Evolutionary conservation across 306 rosid species (phyloP).

Genomic region (Sechiopsis laciniata): DNA sequence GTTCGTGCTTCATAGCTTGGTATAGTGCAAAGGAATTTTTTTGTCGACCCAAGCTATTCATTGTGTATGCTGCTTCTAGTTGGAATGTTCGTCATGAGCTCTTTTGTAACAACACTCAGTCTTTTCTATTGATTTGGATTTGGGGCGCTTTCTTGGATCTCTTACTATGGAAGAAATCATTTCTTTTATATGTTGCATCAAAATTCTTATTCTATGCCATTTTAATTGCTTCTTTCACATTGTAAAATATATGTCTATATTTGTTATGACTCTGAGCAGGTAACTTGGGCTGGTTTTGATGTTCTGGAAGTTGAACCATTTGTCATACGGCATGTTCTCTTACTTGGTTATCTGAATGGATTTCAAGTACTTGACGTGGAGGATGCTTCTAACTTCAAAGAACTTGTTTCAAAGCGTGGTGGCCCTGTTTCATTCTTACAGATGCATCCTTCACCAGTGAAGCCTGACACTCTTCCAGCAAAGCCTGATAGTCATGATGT

Average conservation of each 20-base stretch:
- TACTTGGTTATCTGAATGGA: constrained; percentile 81
- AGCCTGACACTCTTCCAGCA: constrained; percentile 51
- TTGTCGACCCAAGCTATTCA: not conserved
- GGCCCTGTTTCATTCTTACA: constrained; percentile 77
- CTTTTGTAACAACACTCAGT: not conserved
- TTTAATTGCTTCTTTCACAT: not conserved
- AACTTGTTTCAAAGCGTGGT: constrained; percentile 74
- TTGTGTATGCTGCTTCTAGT: not conserved
- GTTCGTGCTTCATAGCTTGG: too few relatives aligned
- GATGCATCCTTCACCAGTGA: constrained; percentile 69
- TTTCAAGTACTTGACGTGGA: constrained; percentile 87
- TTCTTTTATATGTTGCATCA: not conserved
- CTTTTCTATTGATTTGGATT: not conserved
- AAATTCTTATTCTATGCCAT: not conserved
- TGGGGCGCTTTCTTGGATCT: not conserved
- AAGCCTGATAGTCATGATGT: constrained; percentile 49
- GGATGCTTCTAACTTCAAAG: constrained; percentile 66
- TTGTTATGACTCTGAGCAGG: constrained; percentile 40
- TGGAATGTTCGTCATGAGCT: not conserved
- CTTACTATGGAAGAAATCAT: not conserved
- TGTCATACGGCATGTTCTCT: constrained; percentile 43
- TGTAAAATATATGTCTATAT: not conserved
- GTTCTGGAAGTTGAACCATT: constrained; percentile 57
- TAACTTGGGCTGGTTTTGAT: constrained; percentile 90
- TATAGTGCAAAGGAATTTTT: not conserved